Percentiles rank a stretch among this genome's conserved stretches.
These are phyloP conservation scores for Bipolaris victoriae DNA, from an alignment of 2,329 filamentous ascomycete genomes.

Conservation along the genomic window DNA sequence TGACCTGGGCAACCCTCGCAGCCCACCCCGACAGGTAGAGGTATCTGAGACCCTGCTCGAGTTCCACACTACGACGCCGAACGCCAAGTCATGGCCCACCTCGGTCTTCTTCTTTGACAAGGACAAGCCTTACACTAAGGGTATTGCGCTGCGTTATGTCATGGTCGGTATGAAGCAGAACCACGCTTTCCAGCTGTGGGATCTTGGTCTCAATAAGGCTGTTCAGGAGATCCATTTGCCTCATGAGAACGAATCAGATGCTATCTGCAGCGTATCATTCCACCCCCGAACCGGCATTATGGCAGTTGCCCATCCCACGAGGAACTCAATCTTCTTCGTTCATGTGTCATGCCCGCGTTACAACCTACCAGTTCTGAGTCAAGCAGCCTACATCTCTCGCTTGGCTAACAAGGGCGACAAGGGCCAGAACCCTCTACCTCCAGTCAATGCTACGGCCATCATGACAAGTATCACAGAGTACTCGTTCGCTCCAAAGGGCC, in stretches of 20 bases:
- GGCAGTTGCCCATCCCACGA: conserved; percentile 91
- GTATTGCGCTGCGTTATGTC: conserved; percentile 89
- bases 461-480: conserved; percentile 97
- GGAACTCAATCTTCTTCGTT: conserved; percentile 97
- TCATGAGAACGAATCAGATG: conserved; percentile 93
- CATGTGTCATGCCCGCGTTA: conserved; percentile 95
- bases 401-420: conserved; percentile 61
- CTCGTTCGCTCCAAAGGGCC: conserved; percentile 84
- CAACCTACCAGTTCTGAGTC: conserved; percentile 77
- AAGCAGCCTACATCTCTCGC: conserved; percentile 84
- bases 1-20: conserved; percentile 51
- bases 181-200: conserved; percentile 97
- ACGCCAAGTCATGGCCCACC: conserved; percentile 95
- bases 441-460: conserved; percentile 93
- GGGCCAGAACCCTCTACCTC: conserved; percentile 68
- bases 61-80: conserved; percentile 81
- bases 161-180: conserved; percentile 99
- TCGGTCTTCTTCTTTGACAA: conserved; percentile 97
- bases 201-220: conserved; percentile 90
- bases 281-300: conserved; percentile 92
- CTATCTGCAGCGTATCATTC: conserved; percentile 97
- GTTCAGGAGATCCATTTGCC: conserved; percentile 97
- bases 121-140: conserved; percentile 88
- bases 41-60: conserved; percentile 86
- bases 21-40: conserved; percentile 65